Evolutionary conservation across 352 stramenopile genomes (phyloP).

Genomic region (Pythium brachiatum): DNA sequence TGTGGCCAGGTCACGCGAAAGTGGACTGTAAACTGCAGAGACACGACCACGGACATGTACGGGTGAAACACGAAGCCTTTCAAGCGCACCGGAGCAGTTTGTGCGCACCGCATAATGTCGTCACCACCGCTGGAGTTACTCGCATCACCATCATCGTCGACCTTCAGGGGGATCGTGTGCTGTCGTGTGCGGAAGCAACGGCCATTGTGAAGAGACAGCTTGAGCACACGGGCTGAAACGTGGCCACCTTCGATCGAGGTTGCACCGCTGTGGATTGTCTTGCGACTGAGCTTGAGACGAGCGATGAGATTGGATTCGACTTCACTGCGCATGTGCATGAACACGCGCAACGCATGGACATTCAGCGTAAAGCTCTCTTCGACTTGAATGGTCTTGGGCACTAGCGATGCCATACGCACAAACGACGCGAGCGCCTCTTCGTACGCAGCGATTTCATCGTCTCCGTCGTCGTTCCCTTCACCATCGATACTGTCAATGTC

Average conservation of each 20-base stretch:
- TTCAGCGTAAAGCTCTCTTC: constrained; percentile 62
- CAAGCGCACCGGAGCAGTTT: constrained; percentile 45
- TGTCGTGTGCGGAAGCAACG: constrained; percentile 68
- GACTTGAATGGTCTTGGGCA: constrained; percentile 54
- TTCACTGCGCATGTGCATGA: constrained; percentile 70
- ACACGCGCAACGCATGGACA: constrained; percentile 47
- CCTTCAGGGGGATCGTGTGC: constrained; percentile 67
- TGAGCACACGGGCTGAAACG: constrained; percentile 74
- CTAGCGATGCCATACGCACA: constrained; percentile 53
- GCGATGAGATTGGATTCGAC: constrained; percentile 63
- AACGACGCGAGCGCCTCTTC: constrained; percentile 54
- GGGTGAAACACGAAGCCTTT: constrained; percentile 76
- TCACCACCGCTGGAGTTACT: constrained; percentile 33
- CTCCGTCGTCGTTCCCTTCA: constrained; percentile 5
- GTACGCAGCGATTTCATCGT: constrained; percentile 48
- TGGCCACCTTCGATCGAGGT: constrained; percentile 48
- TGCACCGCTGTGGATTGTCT: constrained; percentile 47
- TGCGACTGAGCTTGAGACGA: constrained; percentile 62
- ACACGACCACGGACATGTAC: constrained; percentile 75
- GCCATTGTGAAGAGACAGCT: constrained; percentile 89
- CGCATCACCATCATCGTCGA: constrained; percentile 28
- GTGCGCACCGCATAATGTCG: constrained; percentile 54
- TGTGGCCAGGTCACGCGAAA: constrained; percentile 70
- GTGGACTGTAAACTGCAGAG: constrained; percentile 86
- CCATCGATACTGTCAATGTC: constrained; percentile 2